Base-by-base conservation (phyloP, 2,329 filamentous ascomycete species). In the Botrytis squamosa region DNA sequence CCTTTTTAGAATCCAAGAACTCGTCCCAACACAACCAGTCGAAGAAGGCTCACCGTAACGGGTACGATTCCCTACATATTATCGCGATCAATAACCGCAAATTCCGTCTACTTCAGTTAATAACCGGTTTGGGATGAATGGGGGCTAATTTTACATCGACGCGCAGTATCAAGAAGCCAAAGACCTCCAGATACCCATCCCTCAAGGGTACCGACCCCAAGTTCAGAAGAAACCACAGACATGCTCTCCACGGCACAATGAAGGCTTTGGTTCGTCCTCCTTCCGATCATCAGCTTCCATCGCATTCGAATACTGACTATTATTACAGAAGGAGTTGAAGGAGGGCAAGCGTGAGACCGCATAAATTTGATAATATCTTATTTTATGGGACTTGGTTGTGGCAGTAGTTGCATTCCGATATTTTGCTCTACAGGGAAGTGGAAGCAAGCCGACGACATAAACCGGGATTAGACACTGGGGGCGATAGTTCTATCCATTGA, bases 201-300 rank as follows among this genome's bases (percentile, higher is more conserved):
- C 92, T 99, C 83, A 98, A 98, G 85, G 96, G 96, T 83, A 96
- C 94, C 85, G 96, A 99, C 88, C 95, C 96, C 85, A 99, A 99
- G 92, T 99, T 99, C 91, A 92, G 96, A 86, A 92, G 96, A 88
- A 99, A 99, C 91, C 96, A 99, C 90, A 94, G 94, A 89, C 95
- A 99, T 91, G 96, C 96, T 86, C 94, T 98, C 79, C 96, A 98
- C 90, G 96, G 96, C 86, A 99, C 95, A 85, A 94, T 93, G 90
- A 97, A 93, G 89, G 96, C 96, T 85, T 88, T 99, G 89, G 95
- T 98, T 62, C 42, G 46, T 72, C 71, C 29, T 70, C 29, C n/a
- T 59, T 42, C 20, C 49, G 22, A 62, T 44, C 25, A 46, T 12
- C 60, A 52, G 8, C 33, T 25, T 18, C 57, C 29, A 52, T 52